Conservation (phyloP, 495 filamentous ascomycete genomes). For the Glarea lozoyensis region DNA sequence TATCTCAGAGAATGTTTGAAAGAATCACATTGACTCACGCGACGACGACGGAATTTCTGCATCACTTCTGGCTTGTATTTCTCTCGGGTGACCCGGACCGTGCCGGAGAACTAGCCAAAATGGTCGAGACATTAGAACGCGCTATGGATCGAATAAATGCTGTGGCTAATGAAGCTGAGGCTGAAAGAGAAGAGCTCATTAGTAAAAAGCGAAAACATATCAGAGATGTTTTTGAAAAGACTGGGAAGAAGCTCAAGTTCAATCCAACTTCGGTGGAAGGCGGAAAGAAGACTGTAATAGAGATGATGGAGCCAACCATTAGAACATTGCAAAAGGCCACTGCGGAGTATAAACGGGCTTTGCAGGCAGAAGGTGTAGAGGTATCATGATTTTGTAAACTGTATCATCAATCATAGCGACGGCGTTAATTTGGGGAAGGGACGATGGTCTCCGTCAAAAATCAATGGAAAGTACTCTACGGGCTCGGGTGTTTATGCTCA, state of each 20-base stretch:
- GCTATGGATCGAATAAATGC: slow-evolving; percentile 73
- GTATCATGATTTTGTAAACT: slow-evolving; percentile 3
- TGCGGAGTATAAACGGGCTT: slow-evolving; percentile 52
- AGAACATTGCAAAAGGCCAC: slow-evolving; percentile 56
- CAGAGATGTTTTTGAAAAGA: slow-evolving; percentile 54
- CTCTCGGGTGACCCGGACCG: slow-evolving; percentile 72
- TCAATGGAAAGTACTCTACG: slow-evolving; percentile 1
- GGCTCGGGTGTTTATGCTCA: slow-evolving; percentile 1
- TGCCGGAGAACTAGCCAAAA: slow-evolving; percentile 62
- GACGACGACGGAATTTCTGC: slow-evolving; percentile 88
- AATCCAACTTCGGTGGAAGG: slow-evolving; percentile 59
- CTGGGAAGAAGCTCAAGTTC: slow-evolving; percentile 57
- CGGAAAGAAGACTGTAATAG: slow-evolving; percentile 64
- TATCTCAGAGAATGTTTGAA: slow-evolving; percentile 59
- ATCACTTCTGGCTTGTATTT: slow-evolving; percentile 89
- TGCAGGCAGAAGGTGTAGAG: slow-evolving; percentile 34
- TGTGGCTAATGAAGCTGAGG: slow-evolving; percentile 72
- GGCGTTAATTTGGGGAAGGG: slow-evolving; percentile 12
- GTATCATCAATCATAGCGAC: slow-evolving; percentile 16
- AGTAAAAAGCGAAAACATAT: slow-evolving; percentile 57
- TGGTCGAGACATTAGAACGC: slow-evolving; percentile 68
- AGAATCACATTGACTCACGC: slow-evolving; percentile 77
- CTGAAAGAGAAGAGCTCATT: slow-evolving; percentile 50
- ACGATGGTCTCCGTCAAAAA: slow-evolving; percentile 5
- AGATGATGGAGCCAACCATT: slow-evolving; percentile 63